Evolutionary conservation across 2,329 filamentous ascomycete species (phyloP).

Genomic region (Coniochaeta ligniaria): DNA sequence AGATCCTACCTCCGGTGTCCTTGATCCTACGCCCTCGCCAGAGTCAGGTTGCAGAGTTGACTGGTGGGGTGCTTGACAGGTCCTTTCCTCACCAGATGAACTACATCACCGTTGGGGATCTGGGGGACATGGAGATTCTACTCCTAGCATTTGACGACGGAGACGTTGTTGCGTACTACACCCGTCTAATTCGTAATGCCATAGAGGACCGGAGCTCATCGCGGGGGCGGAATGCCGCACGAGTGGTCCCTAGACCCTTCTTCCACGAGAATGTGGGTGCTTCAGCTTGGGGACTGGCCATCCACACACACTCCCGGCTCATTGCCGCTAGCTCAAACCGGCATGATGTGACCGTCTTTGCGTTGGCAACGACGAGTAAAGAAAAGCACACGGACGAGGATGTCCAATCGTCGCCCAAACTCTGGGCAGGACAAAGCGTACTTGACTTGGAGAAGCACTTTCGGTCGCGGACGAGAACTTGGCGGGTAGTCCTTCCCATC

Average conservation of each 20-base stretch:
- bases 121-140: slow-evolving; percentile 65
- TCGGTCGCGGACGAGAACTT: slow-evolving; percentile 34
- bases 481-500: slow-evolving; percentile 41
- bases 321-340: slow-evolving; percentile 82
- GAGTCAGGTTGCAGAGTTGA: slow-evolving; percentile 28
- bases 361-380: slow-evolving; percentile 25
- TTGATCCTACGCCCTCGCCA: slow-evolving; percentile 39
- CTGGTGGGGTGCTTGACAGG: slow-evolving; percentile 47
- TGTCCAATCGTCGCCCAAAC: slow-evolving; percentile 12
- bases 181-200: slow-evolving; percentile 39
- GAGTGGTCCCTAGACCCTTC: slow-evolving; percentile 36
- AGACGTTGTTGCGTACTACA: slow-evolving; percentile 66
- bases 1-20: slow-evolving; percentile 42
- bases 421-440: slow-evolving; percentile 10
- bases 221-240: slow-evolving; percentile 4
- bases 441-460: slow-evolving; percentile 24
- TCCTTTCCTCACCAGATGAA: slow-evolving; percentile 57
- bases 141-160: slow-evolving; percentile 66
- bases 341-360: slow-evolving; percentile 45
- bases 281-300: slow-evolving; percentile 83
- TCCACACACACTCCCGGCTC: slow-evolving; percentile 74
- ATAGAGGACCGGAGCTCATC: slow-evolving; percentile 20
- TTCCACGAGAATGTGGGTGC: slow-evolving; percentile 68
- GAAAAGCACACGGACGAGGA: slow-evolving; percentile 1
- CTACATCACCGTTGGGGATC: slow-evolving; percentile 58